Base-by-base conservation (phyloP, 345 rosid genomes). In the Eutrema heterophyllum region DNA sequence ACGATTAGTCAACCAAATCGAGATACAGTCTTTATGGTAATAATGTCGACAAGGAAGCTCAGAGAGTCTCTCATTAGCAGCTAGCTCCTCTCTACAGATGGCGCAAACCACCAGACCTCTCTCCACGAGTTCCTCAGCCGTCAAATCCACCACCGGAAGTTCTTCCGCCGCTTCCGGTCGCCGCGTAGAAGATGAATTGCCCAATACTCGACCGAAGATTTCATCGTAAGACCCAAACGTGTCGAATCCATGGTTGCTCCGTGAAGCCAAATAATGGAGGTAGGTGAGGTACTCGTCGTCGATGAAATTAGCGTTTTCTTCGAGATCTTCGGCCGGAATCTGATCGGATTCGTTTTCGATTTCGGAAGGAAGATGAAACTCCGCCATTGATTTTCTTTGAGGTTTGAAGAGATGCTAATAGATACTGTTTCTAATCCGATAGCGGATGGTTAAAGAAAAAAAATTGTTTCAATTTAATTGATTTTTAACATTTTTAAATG, bases 21-120 rank as follows among this genome's bases (percentile, higher is more conserved):
- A 40, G 35, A 72, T 72, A 72, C 76, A 72, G 1, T 62, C 36
- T 62, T 61, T 51, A 35, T 72, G 76, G 53, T 72, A 72, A 29
- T 33, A 72, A 51, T 72, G 76, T n/a, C 24, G 18, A 72, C 76
- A 72, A 39, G 76, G 76, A 72, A 72, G 76, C 76, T 72, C 69
- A 11, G 35, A 39, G 68, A 72, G 76, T 7, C n/a, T 72, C 54
- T 40, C 68, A 61, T 29, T 71, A n/a, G 61, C 60, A 50, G 11
- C 32, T 0, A 71, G 11, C 41, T 71, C 75, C 41, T 71, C 75
- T 60, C 59, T 59, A 61, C 61, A 60, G 7, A 71, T 61, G 15
- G 68, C 68, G 5, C 75, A 71, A 1, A 71, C 68, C 41, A 61
- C 68, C 43, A 71, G 36, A 39, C 51, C 75, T 71, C 75, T 60